Evolutionary conservation across 2,329 filamentous ascomycete species (phyloP).

Genomic region (Trichoderma guizhouense): DNA sequence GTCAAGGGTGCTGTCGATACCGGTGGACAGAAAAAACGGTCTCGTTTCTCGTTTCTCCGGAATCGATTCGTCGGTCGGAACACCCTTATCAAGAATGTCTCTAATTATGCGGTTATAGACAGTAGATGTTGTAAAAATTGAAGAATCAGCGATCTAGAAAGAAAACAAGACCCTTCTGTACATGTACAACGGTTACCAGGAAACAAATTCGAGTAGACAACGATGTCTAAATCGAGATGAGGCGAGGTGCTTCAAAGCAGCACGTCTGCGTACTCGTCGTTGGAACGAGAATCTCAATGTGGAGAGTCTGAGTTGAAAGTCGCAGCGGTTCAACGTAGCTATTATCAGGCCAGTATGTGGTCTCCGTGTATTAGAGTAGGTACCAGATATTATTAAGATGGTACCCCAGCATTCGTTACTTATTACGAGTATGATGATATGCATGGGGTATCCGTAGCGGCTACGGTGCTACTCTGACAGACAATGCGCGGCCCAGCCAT

Average conservation of each 20-base stretch:
- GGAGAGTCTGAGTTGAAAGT: neutral
- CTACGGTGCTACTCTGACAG: neutral
- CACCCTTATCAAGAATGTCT: neutral
- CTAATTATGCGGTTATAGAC: neutral
- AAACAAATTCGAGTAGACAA: neutral
- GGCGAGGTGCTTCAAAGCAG: constrained; percentile 1
- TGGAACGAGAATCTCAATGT: neutral
- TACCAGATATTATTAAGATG: constrained; percentile 7
- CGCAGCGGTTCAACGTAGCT: neutral
- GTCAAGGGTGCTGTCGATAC: neutral
- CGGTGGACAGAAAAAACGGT: neutral
- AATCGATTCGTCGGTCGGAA: neutral
- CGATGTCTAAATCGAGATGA: neutral
- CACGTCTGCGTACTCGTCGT: constrained; percentile 2
- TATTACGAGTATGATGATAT: neutral
- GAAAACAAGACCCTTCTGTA: neutral
- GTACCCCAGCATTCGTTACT: neutral
- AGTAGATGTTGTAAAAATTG: neutral
- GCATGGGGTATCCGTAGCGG: neutral
- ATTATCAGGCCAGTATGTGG: neutral
- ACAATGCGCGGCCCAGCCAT: neutral
- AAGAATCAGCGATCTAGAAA: neutral
- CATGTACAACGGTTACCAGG: neutral
- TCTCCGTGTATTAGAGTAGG: neutral
- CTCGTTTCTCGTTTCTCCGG: neutral